Percentiles rank a stretch among this genome's conserved stretches.
These are phyloP conservation scores for Monosporascus sp. DNA, from an alignment of 2,329 filamentous ascomycete genomes.

Conservation along the genomic window DNA sequence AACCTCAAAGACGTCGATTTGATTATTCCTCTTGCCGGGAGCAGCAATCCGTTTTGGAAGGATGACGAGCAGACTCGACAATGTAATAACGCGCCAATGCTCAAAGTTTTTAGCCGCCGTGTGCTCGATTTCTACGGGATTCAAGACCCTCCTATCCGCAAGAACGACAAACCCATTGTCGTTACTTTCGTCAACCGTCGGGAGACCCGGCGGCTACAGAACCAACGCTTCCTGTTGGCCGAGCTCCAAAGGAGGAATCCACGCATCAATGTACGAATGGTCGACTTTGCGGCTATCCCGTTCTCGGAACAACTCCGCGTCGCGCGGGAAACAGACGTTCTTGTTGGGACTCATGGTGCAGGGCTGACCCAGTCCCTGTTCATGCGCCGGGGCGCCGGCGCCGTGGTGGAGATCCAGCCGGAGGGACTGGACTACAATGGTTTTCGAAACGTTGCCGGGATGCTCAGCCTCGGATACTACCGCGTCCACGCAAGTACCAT, in stretches of 20 bases:
- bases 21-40: constrained; percentile 34
- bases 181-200: constrained; percentile 32
- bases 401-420: constrained; percentile 38
- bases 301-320: constrained; percentile 31
- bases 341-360: constrained; percentile 39
- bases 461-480: constrained; percentile 33
- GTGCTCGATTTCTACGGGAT: constrained; percentile 26
- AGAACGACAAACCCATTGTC: constrained; percentile 11
- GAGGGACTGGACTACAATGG: constrained; percentile 27
- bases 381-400: constrained; percentile 24
- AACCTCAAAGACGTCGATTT: constrained; percentile 20
- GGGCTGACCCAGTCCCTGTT: constrained; percentile 38
- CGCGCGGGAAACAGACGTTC: constrained; percentile 31
- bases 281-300: constrained; percentile 34
- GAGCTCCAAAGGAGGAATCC: constrained; percentile 17
- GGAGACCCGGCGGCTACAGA: constrained; percentile 23
- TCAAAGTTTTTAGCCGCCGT: constrained; percentile 28
- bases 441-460: constrained; percentile 35
- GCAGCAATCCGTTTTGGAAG: constrained; percentile 36
- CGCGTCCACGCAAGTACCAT: constrained; percentile 23
- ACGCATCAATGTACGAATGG: constrained; percentile 22
- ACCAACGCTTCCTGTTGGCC: constrained; percentile 22
- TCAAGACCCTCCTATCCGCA: background rate
- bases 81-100: constrained; percentile 25
- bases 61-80: constrained; percentile 29